phyloP scores from a whole-genome alignment of 768 basidiomycete species.

The Tulasnella sp. region DNA sequence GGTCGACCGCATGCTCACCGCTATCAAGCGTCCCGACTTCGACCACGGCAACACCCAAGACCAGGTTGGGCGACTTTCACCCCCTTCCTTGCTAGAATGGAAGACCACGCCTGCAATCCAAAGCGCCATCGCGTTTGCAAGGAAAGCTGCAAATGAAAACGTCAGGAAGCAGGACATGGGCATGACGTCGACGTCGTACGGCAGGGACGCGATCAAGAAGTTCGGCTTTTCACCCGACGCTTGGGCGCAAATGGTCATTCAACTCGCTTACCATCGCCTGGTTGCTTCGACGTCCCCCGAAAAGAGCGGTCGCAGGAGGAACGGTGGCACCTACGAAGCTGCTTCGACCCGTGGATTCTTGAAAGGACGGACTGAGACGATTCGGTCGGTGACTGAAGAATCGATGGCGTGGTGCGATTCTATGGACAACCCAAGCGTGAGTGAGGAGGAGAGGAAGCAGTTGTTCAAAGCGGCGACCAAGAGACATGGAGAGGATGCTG shows the following conservation, averaged over 20 bases:
- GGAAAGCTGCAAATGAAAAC: conserved; percentile 59
- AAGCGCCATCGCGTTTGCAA: conserved; percentile 61
- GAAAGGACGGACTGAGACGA: conserved; percentile 93
- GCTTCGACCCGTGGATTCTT: conserved; percentile 86
- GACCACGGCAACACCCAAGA: conserved; percentile 55
- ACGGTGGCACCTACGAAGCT: conserved; percentile 90
- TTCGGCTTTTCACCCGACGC: conserved; percentile 92
- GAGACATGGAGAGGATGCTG: conserved; percentile 69
- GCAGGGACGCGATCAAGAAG: conserved; percentile 82
- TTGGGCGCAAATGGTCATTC: conserved; percentile 92
- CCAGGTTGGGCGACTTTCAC: conserved; percentile 34
- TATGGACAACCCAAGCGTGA: conserved; percentile 62
- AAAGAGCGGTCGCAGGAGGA: conserved; percentile 48
- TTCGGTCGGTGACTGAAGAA: conserved; percentile 78
- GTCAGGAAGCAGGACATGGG: conserved; percentile 65
- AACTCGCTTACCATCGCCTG: conserved; percentile 82
- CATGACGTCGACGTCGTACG: conserved; percentile 72
- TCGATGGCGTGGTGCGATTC: conserved; percentile 74
- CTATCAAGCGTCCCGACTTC: conserved; percentile 62
- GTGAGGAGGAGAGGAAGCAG: conserved; percentile 51
- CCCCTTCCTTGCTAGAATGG: conserved; percentile 65
- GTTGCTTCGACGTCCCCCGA: conserved; percentile 40
- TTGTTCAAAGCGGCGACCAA: conserved; percentile 64
- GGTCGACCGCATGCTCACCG: conserved; percentile 68
- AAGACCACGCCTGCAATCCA: conserved; percentile 54